Evolutionary conservation across 129 eudicot genomes (phyloP).

Genomic region (Cynara cardunculus): DNA sequence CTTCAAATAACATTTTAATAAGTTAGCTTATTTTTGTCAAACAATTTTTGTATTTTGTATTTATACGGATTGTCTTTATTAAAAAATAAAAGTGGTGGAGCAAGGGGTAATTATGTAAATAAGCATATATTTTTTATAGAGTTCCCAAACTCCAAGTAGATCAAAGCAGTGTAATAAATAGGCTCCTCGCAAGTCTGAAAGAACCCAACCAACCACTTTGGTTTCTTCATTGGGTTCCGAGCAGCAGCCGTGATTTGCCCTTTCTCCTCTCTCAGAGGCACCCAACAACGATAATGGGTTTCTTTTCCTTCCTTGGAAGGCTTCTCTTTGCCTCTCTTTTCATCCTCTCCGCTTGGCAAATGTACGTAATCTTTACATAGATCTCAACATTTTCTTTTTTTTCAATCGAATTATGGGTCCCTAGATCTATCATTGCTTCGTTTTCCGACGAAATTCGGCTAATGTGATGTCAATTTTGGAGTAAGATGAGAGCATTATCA

Average conservation of each 20-base stretch:
- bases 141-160: conserved; percentile 4
- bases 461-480: background rate
- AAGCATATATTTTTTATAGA: background rate
- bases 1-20: too few species aligned
- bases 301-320: conserved; percentile 62
- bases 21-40: too few species aligned
- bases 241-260: background rate
- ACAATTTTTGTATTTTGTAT: too few species aligned
- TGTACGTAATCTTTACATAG: conserved; percentile 28
- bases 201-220: conserved; percentile 26
- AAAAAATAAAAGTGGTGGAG: too few species aligned
- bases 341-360: conserved; percentile 72
- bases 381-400: background rate
- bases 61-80: too few species aligned
- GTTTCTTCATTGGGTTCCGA: conserved; percentile 23
- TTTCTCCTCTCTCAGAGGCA: background rate
- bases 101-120: too few species aligned
- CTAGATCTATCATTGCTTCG: conserved; percentile 5
- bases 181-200: conserved; percentile 15
- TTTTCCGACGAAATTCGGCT: background rate
- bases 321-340: conserved; percentile 65
- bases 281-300: conserved; percentile 39
- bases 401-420: background rate
- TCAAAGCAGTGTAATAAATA: conserved; percentile 24
- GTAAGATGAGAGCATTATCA: background rate